Evolutionary conservation across 305 asterid genomes (phyloP).

Genomic region (Coffea humblotiana): DNA sequence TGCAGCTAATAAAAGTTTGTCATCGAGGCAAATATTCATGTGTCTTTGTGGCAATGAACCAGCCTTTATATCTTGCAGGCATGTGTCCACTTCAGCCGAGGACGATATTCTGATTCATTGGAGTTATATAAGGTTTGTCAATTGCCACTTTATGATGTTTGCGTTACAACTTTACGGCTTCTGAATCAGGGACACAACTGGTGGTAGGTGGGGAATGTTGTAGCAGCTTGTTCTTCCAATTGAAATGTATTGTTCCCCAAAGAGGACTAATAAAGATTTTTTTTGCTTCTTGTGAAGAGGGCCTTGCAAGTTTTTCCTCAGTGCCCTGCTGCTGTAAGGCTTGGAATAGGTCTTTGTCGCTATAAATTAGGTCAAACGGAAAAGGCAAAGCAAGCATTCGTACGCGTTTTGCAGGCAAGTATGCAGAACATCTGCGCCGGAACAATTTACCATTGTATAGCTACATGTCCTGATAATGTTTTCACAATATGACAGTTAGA

Average conservation of each 20-base stretch:
- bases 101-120: conserved; percentile 82
- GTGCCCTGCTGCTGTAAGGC: conserved; percentile 82
- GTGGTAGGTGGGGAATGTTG: conserved; percentile 7
- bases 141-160: conserved; percentile 10
- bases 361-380: conserved; percentile 78
- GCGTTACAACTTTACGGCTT: conserved; percentile 16
- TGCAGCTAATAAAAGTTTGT: background rate
- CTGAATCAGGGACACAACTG: conserved; percentile 1
- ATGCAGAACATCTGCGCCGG: background rate
- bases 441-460: conserved; percentile 4
- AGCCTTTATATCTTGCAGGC: conserved; percentile 59
- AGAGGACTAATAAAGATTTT: conserved; percentile 3
- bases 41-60: conserved; percentile 10
- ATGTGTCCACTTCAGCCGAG: conserved; percentile 88
- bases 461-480: conserved; percentile 17
- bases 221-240: background rate
- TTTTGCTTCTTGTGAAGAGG: conserved; percentile 47
- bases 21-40: background rate
- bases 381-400: conserved; percentile 93
- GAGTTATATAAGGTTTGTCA: conserved; percentile 81
- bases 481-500: conserved; percentile 63
- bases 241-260: background rate
- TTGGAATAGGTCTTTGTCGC: conserved; percentile 93
- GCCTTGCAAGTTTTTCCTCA: conserved; percentile 86
- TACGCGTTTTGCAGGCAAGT: conserved; percentile 91